Base-by-base conservation (phyloP, 148 eudicot species). In the Simmondsia chinensis region DNA sequence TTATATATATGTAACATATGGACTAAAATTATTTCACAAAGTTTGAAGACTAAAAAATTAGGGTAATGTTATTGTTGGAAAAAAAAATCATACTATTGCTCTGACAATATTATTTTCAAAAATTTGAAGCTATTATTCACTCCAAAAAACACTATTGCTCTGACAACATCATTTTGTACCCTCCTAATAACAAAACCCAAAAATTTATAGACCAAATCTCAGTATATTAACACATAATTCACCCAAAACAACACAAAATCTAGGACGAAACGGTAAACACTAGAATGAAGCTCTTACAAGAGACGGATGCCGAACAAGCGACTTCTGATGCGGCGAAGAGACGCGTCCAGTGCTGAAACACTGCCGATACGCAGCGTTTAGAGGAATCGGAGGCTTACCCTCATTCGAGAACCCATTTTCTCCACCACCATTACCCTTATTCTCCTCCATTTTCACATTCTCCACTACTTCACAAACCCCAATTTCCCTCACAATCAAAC, bases 301-400 rank as follows among this genome's bases (percentile, higher is more conserved):
- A 54, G 88, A 76, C 6, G 74, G 65, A 46, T 80, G 84, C n/a
- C 94, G 84, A 50, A 74, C 61, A 34, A 84, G 77, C 13, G 76
- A 57, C 72, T 63, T 76, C 51, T 70, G 53, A 44, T 56, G 42
- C 2, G 67, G 45, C 16, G 65, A 32, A 13, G 64, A 34, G 4
- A 39, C 46, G 2, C 52, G 52, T 10, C 51, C 28, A n/a, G 66
- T 47, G 49, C 43, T 50, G 24, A 68, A 53, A 46, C 68, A 71
- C 51, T 58, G 69, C 6, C 82, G 59, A 60, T 66, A 63, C 0
- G 70, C 55, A 6, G 53, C 57, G 17, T 68, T 56, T 4, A 68
- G 53, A 1, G 94, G 79, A 18, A 56, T 71, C 7, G 94, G 94
- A 15, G 94, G 94, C 5, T 65, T 58, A 4, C 77, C 84, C 13